These are phyloP conservation scores for Tylopilus felleus DNA, from an alignment of 768 basidiomycete species.

Conservation along the genomic window DNA sequence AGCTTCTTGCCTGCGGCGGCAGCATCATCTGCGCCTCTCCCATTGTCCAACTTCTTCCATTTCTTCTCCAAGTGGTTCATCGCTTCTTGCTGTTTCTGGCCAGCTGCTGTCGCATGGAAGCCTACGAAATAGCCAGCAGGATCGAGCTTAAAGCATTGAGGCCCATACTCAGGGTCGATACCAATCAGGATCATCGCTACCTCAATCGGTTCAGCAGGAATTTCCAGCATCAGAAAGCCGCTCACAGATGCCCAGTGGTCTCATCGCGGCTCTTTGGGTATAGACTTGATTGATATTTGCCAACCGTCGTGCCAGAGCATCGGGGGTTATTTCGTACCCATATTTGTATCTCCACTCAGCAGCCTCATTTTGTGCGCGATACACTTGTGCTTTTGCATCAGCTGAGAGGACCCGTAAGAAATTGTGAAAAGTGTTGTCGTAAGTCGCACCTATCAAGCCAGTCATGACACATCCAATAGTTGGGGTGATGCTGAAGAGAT, in stretches of 20 bases:
- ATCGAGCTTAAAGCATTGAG: slow-evolving; percentile 98
- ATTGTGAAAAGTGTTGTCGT: not conserved
- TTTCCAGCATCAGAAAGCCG: not conserved
- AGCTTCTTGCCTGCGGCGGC: slow-evolving; percentile 71
- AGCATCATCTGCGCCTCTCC: slow-evolving; percentile 76
- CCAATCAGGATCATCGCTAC: slow-evolving; percentile 96
- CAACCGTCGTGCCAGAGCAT: slow-evolving; percentile 88
- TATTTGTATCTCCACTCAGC: slow-evolving; percentile 94
- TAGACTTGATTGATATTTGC: slow-evolving; percentile 99
- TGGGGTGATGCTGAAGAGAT: slow-evolving; percentile 93
- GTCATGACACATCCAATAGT: slow-evolving; percentile 98
- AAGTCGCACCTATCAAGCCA: slow-evolving; percentile 78
- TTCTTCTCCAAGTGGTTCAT: slow-evolving; percentile 99
- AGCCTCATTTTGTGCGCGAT: slow-evolving; percentile 83
- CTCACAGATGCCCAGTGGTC: slow-evolving; percentile 92
- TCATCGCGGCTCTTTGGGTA: slow-evolving; percentile 96
- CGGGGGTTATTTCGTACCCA: slow-evolving; percentile 97
- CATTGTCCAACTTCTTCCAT: slow-evolving; percentile 91
- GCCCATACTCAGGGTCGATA: slow-evolving; percentile 83
- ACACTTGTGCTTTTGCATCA: slow-evolving; percentile 88
- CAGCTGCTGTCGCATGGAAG: slow-evolving; percentile 94
- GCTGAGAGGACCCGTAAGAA: slow-evolving; percentile 43
- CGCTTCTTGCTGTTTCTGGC: slow-evolving; percentile 96
- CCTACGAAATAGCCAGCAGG: slow-evolving; percentile 99
- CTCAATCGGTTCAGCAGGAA: not conserved